Conservation (phyloP, 495 filamentous ascomycete species). For the Xylaria intraflava region DNA sequence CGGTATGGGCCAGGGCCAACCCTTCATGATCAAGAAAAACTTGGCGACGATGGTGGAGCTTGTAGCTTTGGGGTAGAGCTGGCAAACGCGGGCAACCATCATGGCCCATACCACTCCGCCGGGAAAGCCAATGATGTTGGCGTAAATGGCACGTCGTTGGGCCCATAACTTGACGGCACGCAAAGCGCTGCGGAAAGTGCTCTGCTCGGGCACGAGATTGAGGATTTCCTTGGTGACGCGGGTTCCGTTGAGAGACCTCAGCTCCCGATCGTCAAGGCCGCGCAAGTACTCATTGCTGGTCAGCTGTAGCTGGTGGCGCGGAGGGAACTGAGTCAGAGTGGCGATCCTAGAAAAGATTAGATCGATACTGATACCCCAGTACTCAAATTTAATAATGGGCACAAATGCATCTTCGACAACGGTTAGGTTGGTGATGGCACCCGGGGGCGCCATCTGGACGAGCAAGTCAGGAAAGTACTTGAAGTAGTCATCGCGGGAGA, state of each 20-base stretch:
- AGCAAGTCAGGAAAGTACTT: conserved; percentile 73
- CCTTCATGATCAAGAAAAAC: conserved; percentile 86
- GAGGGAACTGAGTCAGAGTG: conserved; percentile 59
- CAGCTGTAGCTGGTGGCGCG: conserved; percentile 57
- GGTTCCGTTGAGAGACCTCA: conserved; percentile 86
- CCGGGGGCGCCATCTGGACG: conserved; percentile 60
- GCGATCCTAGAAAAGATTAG: conserved; percentile 81
- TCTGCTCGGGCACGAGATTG: conserved; percentile 77
- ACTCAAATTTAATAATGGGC: conserved; percentile 92
- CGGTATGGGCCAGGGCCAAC: conserved; percentile 91
- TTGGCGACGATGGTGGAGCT: conserved; percentile 78
- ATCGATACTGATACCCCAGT: conserved; percentile 87
- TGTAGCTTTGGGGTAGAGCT: conserved; percentile 91
- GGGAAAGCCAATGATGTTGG: conserved; percentile 91
- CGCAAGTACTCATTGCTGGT: conserved; percentile 77
- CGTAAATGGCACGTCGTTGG: conserved; percentile 84
- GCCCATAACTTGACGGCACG: conserved; percentile 96
- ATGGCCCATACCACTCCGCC: conserved; percentile 98
- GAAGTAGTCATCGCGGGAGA: conserved; percentile 85
- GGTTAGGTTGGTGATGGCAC: conserved; percentile 77
- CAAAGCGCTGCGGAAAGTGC: conserved; percentile 78
- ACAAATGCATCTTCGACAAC: conserved; percentile 85
- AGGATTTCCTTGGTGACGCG: conserved; percentile 90
- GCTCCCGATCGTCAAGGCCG: conserved; percentile 76
- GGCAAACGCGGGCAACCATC: conserved; percentile 90